phyloP scores from a whole-genome alignment of 495 filamentous ascomycete species.

The Hypoxylon lienhwacheense region DNA sequence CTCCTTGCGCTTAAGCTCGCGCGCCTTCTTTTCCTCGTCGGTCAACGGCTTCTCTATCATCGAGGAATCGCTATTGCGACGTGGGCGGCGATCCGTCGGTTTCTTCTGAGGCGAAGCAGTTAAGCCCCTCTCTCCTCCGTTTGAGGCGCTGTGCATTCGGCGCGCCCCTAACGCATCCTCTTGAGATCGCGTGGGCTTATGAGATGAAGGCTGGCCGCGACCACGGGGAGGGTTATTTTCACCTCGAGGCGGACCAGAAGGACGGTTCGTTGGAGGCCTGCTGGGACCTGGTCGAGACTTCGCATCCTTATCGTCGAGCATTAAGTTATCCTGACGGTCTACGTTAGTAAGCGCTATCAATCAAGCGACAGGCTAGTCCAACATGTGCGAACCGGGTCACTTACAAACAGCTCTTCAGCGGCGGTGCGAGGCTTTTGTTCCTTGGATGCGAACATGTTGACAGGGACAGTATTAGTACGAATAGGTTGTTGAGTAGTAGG shows the following conservation, averaged over 20 bases:
- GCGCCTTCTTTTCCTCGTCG: constrained; percentile 74
- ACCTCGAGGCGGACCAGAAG: constrained; percentile 46
- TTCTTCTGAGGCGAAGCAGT: constrained; percentile 45
- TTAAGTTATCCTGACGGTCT: constrained; percentile 54
- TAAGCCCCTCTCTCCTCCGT: constrained; percentile 37
- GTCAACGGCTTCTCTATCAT: constrained; percentile 70
- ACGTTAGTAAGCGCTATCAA: constrained; percentile 13
- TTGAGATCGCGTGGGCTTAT: constrained; percentile 62
- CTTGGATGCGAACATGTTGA: constrained; percentile 60
- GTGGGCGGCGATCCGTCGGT: constrained; percentile 56
- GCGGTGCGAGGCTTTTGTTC: constrained; percentile 62
- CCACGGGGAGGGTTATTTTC: constrained; percentile 56
- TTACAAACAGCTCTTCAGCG: constrained; percentile 87
- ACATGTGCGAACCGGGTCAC: constrained; percentile 41
- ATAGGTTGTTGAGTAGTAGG: constrained; percentile 58
- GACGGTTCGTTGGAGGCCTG: constrained; percentile 46
- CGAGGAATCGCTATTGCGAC: constrained; percentile 95
- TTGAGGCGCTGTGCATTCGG: constrained; percentile 42
- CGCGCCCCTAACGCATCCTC: constrained; percentile 59
- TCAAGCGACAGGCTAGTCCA: neutral
- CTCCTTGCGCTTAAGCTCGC: constrained; percentile 72
- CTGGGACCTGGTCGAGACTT: constrained; percentile 30
- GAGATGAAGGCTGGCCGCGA: constrained; percentile 50
- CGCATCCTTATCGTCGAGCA: constrained; percentile 49
- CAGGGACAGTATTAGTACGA: constrained; percentile 46